Evolutionary conservation across 1,284 basidiomycete genomes (phyloP).

Genomic region (Ceratobasidium sp.): DNA sequence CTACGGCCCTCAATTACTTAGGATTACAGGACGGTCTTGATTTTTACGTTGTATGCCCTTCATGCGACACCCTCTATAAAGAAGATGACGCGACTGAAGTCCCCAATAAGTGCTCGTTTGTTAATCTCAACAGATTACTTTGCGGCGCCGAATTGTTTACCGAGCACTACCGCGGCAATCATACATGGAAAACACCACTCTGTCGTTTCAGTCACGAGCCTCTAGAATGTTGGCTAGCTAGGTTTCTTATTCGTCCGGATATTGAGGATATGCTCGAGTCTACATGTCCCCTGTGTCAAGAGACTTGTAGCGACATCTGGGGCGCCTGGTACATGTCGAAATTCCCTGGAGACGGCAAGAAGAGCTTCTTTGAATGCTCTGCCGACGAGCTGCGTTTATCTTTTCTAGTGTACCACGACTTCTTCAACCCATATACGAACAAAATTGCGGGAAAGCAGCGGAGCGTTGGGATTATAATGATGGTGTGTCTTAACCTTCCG

Average conservation of each 20-base stretch:
- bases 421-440: slow-evolving; percentile 56
- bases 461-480: slow-evolving; percentile 53
- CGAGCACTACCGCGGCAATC: not conserved
- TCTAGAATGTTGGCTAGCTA: slow-evolving; percentile 8
- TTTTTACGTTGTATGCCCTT: not conserved
- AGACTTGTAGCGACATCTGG: slow-evolving; percentile 46
- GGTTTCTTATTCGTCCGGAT: slow-evolving; percentile 16
- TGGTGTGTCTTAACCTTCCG: slow-evolving; percentile 57
- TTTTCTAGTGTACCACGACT: slow-evolving; percentile 55
- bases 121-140: not conserved
- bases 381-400: slow-evolving; percentile 47
- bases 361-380: slow-evolving; percentile 43
- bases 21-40: not conserved
- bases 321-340: slow-evolving; percentile 49
- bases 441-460: slow-evolving; percentile 51
- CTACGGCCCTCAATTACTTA: not conserved
- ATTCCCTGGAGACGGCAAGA: slow-evolving; percentile 48
- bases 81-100: not conserved
- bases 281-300: not conserved
- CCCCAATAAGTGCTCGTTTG: not conserved
- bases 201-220: slow-evolving; percentile 5
- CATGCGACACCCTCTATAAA: not conserved
- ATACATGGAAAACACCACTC: not conserved
- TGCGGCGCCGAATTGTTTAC: not conserved
- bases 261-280: slow-evolving; percentile 27